These are phyloP conservation scores for Chimonanthus praecox DNA, from an alignment of 164 flowering plant genomes.

Conservation along the genomic window DNA sequence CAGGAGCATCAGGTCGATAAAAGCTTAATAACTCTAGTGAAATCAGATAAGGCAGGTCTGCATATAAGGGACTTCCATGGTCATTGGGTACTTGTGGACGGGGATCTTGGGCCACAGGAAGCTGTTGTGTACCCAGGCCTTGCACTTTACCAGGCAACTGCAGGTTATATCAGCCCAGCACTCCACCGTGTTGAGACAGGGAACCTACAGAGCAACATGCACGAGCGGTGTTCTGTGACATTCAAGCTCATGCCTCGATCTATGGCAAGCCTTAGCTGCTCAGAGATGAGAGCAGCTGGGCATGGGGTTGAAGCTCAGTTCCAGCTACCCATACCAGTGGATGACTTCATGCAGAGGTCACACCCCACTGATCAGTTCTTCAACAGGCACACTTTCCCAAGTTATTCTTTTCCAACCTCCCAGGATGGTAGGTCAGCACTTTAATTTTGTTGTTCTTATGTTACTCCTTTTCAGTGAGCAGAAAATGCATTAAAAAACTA, in stretches of 20 bases:
- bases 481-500: background rate
- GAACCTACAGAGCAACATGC: constrained; percentile 51
- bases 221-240: constrained; percentile 79
- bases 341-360: constrained; percentile 95
- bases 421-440: constrained; percentile 62
- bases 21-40: constrained; percentile 68
- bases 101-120: constrained; percentile 88
- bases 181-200: constrained; percentile 56
- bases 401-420: constrained; percentile 44
- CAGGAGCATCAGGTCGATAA: constrained; percentile 79
- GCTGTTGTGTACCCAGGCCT: constrained; percentile 91
- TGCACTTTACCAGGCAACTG: constrained; percentile 91
- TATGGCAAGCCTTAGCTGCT: constrained; percentile 79
- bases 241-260: constrained; percentile 96
- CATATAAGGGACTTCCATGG: constrained; percentile 78
- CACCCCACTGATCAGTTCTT: constrained; percentile 69
- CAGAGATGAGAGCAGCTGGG: constrained; percentile 96
- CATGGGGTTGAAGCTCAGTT: constrained; percentile 97
- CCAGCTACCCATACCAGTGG: constrained; percentile 88
- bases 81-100: constrained; percentile 82
- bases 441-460: background rate
- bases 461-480: background rate
- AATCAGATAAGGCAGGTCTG: constrained; percentile 81
- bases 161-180: constrained; percentile 84
- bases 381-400: constrained; percentile 49